Conservation (phyloP, 331 rosid genomes). For the Malus hybrid region DNA sequence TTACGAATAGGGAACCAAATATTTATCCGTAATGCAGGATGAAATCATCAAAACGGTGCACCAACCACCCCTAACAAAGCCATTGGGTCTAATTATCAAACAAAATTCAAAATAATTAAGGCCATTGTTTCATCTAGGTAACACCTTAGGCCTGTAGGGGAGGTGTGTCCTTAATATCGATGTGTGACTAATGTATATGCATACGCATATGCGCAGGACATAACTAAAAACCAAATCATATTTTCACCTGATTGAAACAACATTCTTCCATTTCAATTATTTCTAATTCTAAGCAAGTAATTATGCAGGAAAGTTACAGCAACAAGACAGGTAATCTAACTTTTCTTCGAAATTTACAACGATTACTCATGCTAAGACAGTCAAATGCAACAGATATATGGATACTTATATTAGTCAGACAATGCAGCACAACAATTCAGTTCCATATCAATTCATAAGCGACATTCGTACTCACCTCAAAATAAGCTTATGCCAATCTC, state of each 20-base stretch:
- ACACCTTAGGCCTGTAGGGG: background rate
- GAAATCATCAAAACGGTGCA: background rate
- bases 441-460: background rate
- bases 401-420: background rate
- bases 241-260: background rate
- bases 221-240: background rate
- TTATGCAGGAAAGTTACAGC: background rate
- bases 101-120: background rate
- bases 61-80: background rate
- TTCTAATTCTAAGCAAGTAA: background rate
- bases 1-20: background rate
- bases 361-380: background rate
- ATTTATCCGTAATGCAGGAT: background rate
- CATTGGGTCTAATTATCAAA: background rate
- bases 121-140: background rate
- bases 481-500: constrained; percentile 68
- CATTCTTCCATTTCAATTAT: background rate
- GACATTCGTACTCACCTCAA: constrained; percentile 46
- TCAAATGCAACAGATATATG: background rate
- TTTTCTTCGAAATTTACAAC: background rate
- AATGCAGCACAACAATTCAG: background rate
- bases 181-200: background rate
- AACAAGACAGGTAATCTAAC: background rate
- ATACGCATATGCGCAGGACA: background rate
- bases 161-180: background rate